A percentile compares a stretch with the other conserved stretches of the same genome.
phyloP scores from a whole-genome alignment of 1,139 yeast genomes.

The Debaryomyces nepalensis region DNA sequence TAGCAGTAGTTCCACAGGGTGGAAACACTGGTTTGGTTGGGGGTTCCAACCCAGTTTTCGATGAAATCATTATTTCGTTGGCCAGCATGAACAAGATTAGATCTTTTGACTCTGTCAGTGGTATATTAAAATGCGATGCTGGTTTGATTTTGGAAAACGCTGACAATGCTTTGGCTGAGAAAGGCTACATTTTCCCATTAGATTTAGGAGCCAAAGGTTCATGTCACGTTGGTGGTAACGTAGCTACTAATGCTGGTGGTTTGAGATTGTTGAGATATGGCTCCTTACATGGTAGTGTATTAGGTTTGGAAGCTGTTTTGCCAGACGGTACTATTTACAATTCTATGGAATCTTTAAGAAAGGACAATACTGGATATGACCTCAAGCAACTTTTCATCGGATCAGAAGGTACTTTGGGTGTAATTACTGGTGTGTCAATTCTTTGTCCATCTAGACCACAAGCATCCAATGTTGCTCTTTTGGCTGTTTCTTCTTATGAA shows the following conservation, averaged over 20 bases:
- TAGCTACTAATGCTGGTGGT: conserved; percentile 97
- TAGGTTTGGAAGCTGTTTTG: conserved; percentile 89
- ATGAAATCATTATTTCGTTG: conserved; percentile 79
- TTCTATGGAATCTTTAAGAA: conserved; percentile 81
- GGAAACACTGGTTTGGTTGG: conserved; percentile 98
- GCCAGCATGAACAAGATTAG: conserved; percentile 77
- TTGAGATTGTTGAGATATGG: conserved; percentile 87
- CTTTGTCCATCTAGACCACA: conserved; percentile 92
- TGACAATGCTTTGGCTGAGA: conserved; percentile 75
- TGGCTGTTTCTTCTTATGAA: conserved; percentile 82
- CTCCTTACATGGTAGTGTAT: conserved; percentile 87
- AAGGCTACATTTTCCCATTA: conserved; percentile 88
- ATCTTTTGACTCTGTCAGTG: conserved; percentile 80
- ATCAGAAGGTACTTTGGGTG: conserved; percentile 88
- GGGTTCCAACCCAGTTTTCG: conserved; percentile 92
- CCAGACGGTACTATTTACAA: conserved; percentile 86
- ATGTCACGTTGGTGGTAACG: conserved; percentile 94
- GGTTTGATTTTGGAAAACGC: conserved; percentile 90
- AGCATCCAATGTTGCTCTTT: conserved; percentile 84
- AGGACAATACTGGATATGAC: conserved; percentile 95
- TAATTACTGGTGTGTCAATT: conserved; percentile 87
- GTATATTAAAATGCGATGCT: conserved; percentile 86
- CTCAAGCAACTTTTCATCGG: conserved; percentile 92
- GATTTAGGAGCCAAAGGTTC: conserved; percentile 98
- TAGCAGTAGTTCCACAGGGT: conserved; percentile 96